A percentile compares a stretch with the other conserved stretches of the same genome.
These are phyloP conservation scores for Digitaria exilis DNA, from an alignment of 202 grass and related monocot genomes.

Conservation along the genomic window DNA sequence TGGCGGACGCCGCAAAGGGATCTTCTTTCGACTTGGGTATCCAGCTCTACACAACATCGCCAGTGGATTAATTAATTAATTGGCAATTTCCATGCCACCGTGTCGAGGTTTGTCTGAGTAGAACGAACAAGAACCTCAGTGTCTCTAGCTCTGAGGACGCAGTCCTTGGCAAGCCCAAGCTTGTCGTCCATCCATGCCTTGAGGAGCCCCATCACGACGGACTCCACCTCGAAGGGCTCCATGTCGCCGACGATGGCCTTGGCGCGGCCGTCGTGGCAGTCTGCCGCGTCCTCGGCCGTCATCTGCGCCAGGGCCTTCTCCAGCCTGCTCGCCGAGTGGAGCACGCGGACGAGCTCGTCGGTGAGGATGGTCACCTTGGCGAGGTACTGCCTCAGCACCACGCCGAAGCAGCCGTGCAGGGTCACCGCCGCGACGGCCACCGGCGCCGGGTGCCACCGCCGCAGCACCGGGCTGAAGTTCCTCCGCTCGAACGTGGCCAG, in stretches of 20 bases:
- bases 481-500: slow-evolving; percentile 60
- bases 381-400: slow-evolving; percentile 78
- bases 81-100: not conserved
- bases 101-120: not conserved
- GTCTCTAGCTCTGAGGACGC: slow-evolving; percentile 76
- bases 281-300: slow-evolving; percentile 69
- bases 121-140: slow-evolving; percentile 50
- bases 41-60: slow-evolving; percentile 86
- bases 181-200: slow-evolving; percentile 91
- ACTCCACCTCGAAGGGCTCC: slow-evolving; percentile 85
- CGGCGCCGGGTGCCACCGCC: slow-evolving; percentile 72
- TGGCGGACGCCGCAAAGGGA: slow-evolving; percentile 66
- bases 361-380: slow-evolving; percentile 60
- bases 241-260: slow-evolving; percentile 82
- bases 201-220: slow-evolving; percentile 70
- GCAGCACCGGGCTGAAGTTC: slow-evolving; percentile 70
- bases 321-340: slow-evolving; percentile 72
- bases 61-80: not conserved
- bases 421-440: slow-evolving; percentile 62
- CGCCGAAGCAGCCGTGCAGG: slow-evolving; percentile 83
- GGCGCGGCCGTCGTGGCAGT: slow-evolving; percentile 57
- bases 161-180: slow-evolving; percentile 69
- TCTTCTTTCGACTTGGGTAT: slow-evolving; percentile 82
- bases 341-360: slow-evolving; percentile 77
- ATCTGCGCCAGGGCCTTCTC: slow-evolving; percentile 83